A percentile compares a stretch with the other conserved stretches of the same genome.
These are phyloP conservation scores for Fallopia convolvulus DNA, from an alignment of 148 eudicot species.

Conservation along the genomic window DNA sequence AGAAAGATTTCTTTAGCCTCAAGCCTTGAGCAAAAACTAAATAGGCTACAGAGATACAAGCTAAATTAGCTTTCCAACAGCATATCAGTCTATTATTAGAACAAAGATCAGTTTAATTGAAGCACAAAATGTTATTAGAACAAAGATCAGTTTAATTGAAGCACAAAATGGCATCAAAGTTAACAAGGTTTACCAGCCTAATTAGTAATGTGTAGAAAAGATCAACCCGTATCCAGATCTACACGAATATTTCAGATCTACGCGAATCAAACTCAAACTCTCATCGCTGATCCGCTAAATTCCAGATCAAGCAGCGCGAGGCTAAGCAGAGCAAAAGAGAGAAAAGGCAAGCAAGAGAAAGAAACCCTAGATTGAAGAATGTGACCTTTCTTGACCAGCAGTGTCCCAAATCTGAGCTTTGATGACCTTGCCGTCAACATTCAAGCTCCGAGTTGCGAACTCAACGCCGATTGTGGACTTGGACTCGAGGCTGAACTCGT, in stretches of 20 bases:
- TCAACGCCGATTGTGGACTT: slow-evolving; percentile 40
- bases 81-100: not conserved
- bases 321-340: not conserved
- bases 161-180: not conserved
- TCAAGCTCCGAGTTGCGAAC: slow-evolving; percentile 33
- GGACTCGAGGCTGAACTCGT: slow-evolving; percentile 36
- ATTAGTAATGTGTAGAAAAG: not conserved
- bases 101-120: not conserved
- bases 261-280: not conserved
- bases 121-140: not conserved
- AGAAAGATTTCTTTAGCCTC: too few relatives aligned
- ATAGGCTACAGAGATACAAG: not conserved
- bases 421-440: slow-evolving; percentile 32
- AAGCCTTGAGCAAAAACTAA: not conserved
- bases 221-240: not conserved
- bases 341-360: not conserved
- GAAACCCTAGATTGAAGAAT: slow-evolving; percentile 11
- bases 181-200: too few relatives aligned
- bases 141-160: not conserved
- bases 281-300: not conserved
- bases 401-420: slow-evolving; percentile 48
- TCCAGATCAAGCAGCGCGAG: not conserved
- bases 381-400: slow-evolving; percentile 38
- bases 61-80: not conserved
- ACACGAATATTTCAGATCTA: not conserved